phyloP scores from a whole-genome alignment of 164 flowering plant species.

The Liquidambar formosana region DNA sequence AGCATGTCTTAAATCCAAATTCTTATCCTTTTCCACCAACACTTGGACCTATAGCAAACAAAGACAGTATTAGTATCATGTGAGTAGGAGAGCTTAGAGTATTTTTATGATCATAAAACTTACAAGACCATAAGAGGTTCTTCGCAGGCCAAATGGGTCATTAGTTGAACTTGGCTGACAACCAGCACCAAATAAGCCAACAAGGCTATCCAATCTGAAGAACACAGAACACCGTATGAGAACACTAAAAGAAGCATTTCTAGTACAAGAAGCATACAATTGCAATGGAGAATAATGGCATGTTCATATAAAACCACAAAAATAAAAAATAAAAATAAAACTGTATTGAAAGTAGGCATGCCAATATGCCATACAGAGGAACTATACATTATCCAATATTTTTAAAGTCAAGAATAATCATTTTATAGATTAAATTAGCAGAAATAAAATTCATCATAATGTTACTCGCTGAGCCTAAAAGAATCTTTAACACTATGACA shows the following conservation, averaged over 20 bases:
- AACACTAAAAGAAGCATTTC: not conserved
- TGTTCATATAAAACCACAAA: not conserved
- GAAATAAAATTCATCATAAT: not conserved
- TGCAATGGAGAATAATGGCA: not conserved
- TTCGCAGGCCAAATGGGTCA: constrained; percentile 92
- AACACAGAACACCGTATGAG: not conserved
- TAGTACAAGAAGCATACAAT: not conserved
- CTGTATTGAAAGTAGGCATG: too few species aligned
- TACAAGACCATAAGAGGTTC: constrained; percentile 94
- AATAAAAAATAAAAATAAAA: not conserved
- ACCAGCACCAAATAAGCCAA: constrained; percentile 91
- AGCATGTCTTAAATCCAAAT: constrained; percentile 67
- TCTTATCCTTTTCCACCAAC: constrained; percentile 75
- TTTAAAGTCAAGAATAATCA: too few species aligned
- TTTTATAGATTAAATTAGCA: too few species aligned
- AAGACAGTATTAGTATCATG: constrained; percentile 7
- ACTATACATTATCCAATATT: not conserved
- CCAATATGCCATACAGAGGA: not conserved
- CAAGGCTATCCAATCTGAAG: constrained; percentile 92
- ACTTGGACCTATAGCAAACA: constrained; percentile 72
- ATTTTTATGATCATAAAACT: constrained; percentile 23
- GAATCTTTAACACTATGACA: not conserved
- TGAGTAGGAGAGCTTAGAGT: not conserved
- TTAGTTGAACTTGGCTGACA: constrained; percentile 85
- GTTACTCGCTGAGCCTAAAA: not conserved